Base-by-base conservation (phyloP, 305 asterid genomes). In the Fraxinus xanthoxyloides region DNA sequence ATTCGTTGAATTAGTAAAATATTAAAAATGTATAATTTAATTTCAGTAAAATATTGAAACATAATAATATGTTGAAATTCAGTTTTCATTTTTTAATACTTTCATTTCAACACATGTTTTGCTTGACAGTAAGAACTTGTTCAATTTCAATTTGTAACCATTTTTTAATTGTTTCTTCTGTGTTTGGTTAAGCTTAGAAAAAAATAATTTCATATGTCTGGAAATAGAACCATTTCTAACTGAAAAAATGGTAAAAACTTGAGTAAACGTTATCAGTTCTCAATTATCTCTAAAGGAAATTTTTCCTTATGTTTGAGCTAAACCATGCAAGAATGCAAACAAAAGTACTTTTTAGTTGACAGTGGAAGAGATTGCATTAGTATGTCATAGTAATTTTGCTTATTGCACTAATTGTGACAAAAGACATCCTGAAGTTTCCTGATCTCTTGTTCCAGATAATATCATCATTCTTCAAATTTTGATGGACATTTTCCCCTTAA, bases 401-500 rank as follows among this genome's bases (percentile, higher is more conserved):
- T 9, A 21, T 21, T 35, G 19, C 24, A 74, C 31, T 12, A 36
- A 10, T 17, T 30, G 61, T 23, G 17, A 13, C 61, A 10, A 21
- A 4, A 38, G 70, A 13, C 30, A 31, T 34, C 72, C 19, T 76
- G 35, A 30, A 51, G 13, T 24, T 30, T 30, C 77, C 61, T 69
- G 48, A 76, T 34, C 19, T n/a, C 31, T 54, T 65, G 35, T 26
- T 65, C 32, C 36, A 28, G 3, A 28, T 28, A 19, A 26, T 28
- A 65, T 65, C 73, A 0, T 69, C 63, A 32, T 35, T 70, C 35
- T 77, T 72, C 40, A 82, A 82, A 72, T 13, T 34, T 51, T 48
- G 48, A 26, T 35, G n/a, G 48, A 70, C 38, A n/a, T 51, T 82
- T 77, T 32, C 40, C 36, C 75, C 9, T 75, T 40, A 36, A 73